Evolutionary conservation across 306 rosid genomes (phyloP), one percentile per base, ranked within the genome.

Genomic region (Quercus parvula): DNA sequence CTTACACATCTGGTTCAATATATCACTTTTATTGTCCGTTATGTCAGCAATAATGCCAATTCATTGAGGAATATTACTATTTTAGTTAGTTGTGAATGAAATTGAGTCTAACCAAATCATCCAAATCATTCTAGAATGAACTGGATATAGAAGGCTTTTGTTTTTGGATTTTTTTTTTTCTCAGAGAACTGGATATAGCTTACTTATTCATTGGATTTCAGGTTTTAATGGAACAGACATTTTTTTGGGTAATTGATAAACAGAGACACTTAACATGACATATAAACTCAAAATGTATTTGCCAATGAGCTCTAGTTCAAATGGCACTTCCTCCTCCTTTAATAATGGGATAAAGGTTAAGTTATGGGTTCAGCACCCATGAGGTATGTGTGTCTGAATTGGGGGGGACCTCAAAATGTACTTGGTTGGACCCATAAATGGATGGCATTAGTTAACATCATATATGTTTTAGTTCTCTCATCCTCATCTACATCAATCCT

Each of bases 61-160:
- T 79, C 74, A 41, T 72, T 64, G 24, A 54, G 46, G 70, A 31
- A 75, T 31, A 14, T 81, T 74, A 59, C 49, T 68, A 10, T 67
- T 70, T n/a, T 41, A 73, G 11, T 57, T 14, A 67, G 66, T 73
- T 12, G 55, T 67, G 77, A 64, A 61, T 57, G 64, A 59, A 81
- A 22, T 56, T 24, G 19, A 64, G 44, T 59, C 63, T 56, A n/a
- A 63, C 27, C 33, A 74, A 74, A 74, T 71, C 73, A 63, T 59
- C 72, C 57, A 38, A 58, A 56, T 44, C 71, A 35, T 67, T 70
- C 19, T 70, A 56, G 35, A 69, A 62, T n/a, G 46, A 25, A 46
- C 52, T 73, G 71, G 5, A 33, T 67, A 18, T 33, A 19, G 6
- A 46, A 8, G 9, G 19, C 71, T 31, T 33, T 8, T 2, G 46